Percentiles rank a stretch among this genome's conserved stretches.
Conservation (phyloP, 345 rosid species). For the Arabis alpina region DNA sequence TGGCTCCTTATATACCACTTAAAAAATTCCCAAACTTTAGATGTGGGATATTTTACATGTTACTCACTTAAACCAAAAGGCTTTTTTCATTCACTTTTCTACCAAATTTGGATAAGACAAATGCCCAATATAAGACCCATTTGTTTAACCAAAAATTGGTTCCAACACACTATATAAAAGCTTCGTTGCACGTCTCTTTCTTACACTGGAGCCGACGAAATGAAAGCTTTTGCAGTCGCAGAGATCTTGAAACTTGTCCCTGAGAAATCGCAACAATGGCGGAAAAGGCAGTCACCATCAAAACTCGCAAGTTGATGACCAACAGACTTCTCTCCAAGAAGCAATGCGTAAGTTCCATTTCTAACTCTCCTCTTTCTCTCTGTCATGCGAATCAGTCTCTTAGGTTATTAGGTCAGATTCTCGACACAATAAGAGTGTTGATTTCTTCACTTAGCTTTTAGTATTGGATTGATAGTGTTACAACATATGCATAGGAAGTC, state of each 20-base stretch:
- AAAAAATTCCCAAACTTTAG: too few species aligned
- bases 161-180: constrained; percentile 33
- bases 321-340: constrained; percentile 98
- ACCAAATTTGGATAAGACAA: too few species aligned
- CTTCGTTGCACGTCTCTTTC: not conserved
- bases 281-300: constrained; percentile 88
- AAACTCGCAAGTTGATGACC: constrained; percentile 96
- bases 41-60: too few species aligned
- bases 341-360: constrained; percentile 72
- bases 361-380: not conserved
- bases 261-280: constrained; percentile 54
- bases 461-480: too few species aligned
- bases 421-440: not conserved
- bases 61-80: too few species aligned
- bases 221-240: not conserved
- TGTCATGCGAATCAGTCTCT: not conserved
- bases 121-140: too few species aligned
- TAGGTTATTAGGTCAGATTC: not conserved
- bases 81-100: too few species aligned
- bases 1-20: too few species aligned
- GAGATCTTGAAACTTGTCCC: constrained; percentile 28
- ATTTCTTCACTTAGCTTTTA: too few species aligned
- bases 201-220: constrained; percentile 43
- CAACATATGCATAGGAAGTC: too few species aligned
- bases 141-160: too few species aligned